phyloP scores from a whole-genome alignment of 208 protist genomes.

The Acanthamoeba rhysodes region DNA sequence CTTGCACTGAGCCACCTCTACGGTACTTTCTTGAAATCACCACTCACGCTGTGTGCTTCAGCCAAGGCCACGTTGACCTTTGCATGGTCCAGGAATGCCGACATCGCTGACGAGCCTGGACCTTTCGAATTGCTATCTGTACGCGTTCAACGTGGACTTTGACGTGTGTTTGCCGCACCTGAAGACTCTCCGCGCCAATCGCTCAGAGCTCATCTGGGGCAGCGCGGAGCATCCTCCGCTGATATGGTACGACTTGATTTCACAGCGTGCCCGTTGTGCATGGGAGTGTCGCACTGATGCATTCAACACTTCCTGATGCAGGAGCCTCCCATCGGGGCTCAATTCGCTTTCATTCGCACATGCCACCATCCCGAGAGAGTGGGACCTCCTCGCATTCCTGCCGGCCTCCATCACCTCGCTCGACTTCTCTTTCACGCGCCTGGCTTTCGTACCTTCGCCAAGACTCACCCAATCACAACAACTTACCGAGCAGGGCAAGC shows the following conservation, averaged over 20 bases:
- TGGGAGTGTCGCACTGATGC: too few species aligned
- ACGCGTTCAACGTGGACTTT: neutral
- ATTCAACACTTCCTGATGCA: neutral
- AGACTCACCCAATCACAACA: too few species aligned
- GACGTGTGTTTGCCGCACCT: neutral
- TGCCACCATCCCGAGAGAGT: neutral
- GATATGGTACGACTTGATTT: too few species aligned
- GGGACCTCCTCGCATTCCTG: neutral
- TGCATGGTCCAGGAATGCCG: neutral
- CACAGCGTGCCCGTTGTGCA: too few species aligned
- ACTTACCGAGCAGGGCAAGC: too few species aligned
- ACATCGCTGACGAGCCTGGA: neutral
- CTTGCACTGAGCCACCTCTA: neutral
- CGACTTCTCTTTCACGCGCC: neutral
- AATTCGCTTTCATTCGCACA: neutral
- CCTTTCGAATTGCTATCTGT: neutral
- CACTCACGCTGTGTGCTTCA: too few species aligned
- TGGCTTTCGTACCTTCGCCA: too few species aligned
- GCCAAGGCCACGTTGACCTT: too few species aligned
- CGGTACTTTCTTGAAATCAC: neutral
- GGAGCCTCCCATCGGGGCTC: neutral
- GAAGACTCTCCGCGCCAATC: neutral
- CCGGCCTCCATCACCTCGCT: neutral
- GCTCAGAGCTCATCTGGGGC: neutral
- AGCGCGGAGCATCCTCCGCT: too few species aligned